Percentiles rank a stretch among this genome's conserved stretches.
These are phyloP conservation scores for Corymbia calophylla DNA, from an alignment of 441 rosid genomes.

Conservation along the genomic window DNA sequence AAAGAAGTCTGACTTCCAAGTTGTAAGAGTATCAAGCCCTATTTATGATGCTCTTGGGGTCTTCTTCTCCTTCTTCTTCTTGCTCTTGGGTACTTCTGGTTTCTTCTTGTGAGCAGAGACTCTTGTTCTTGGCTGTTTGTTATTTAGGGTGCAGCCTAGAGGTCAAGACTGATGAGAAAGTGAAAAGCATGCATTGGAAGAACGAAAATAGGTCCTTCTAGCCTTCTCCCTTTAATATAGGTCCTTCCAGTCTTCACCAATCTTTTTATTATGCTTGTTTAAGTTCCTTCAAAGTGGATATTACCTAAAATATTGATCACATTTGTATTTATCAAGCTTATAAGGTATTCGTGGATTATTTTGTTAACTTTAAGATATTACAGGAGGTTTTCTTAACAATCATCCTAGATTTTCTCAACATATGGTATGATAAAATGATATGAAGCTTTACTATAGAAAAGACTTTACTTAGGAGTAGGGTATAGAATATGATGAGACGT, in stretches of 20 bases:
- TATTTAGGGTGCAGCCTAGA: not conserved
- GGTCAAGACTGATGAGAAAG: not conserved
- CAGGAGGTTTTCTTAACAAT: not conserved
- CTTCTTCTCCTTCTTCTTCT: accelerated
- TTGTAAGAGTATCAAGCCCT: not conserved
- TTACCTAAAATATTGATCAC: not conserved
- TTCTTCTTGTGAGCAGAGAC: not conserved
- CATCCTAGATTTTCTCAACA: not conserved
- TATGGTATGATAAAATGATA: not conserved
- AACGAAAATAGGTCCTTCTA: not conserved
- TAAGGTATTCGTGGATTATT: not conserved
- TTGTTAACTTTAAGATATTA: no score
- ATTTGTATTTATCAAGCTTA: not conserved
- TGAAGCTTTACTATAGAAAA: not conserved
- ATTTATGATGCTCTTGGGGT: not conserved
- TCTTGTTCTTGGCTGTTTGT: not conserved
- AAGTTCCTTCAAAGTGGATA: not conserved
- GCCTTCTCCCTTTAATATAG: not conserved
- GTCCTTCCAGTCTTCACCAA: not conserved
- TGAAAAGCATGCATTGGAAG: not conserved
- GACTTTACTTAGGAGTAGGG: no score
- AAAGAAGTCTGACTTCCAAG: not conserved
- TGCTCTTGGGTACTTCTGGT: not conserved
- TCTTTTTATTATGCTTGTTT: not conserved
- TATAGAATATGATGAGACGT: no score